Base-by-base conservation (phyloP, 371 early-diverging fungal genomes). In the Fennellomyces sp. region DNA sequence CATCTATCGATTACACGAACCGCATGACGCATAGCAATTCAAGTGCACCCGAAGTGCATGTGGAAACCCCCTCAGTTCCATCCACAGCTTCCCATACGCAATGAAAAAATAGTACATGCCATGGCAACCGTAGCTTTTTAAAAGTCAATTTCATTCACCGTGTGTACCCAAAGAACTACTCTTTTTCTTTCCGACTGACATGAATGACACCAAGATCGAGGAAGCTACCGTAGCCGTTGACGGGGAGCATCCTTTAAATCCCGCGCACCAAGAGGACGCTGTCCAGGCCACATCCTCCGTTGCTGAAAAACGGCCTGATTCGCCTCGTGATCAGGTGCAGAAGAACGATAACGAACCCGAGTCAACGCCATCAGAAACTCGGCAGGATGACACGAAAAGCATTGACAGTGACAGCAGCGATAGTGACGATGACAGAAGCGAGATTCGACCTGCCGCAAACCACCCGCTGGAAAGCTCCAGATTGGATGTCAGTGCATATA, bases 401-500 rank as follows among this genome's bases (percentile, higher is more conserved):
- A 13, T 6, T 33, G 35, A 33, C 13, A 33, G 35, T 33, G 35
- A 33, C 35, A 28, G 27, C 47, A 36, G 36, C 7, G 30, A 52
- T 21, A 52, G 36, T 11, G 35, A 56, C 21, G 56, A 56, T 36
- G 27, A 41, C 17, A 42, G 41, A 29, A 41, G 42, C 26, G 28
- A 39, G 30, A 21, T 49, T 30, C 29, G 50, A 47, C 49, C 39
- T 12, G 36, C 39, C 6, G 27, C 15, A 13, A 35, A 36, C 19
- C 36, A 61, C 31, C 54, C 61, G 23, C 52, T 53, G 2, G 48
- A 45, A 48, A 49, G 56, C 7, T 45, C 61, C 10, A 17, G 26
- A n/a, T n/a, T 47, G 17, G 55, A 54, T 26, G 36, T 42, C 15
- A 51, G 36, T 7, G 52, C 60, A 3, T 60, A 60, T 30, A 60